These are phyloP conservation scores for Lecanicillium sp. DNA, from an alignment of 2,329 filamentous ascomycete genomes.

Conservation along the genomic window DNA sequence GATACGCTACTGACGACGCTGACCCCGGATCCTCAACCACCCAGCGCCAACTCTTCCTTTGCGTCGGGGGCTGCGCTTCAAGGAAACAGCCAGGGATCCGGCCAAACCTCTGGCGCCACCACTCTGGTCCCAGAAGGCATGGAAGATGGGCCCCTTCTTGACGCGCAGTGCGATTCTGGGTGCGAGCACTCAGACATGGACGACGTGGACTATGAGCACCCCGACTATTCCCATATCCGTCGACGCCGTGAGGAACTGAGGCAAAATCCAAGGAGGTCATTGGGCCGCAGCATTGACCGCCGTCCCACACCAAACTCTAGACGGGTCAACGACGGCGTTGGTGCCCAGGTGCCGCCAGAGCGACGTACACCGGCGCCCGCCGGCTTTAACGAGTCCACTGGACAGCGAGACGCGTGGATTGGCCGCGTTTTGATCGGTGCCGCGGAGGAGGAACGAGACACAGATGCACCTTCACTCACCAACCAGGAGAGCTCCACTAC, in stretches of 20 bases:
- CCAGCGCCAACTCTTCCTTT: slow-evolving; percentile 78
- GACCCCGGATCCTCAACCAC: slow-evolving; percentile 71
- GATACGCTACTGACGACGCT: slow-evolving; percentile 74
- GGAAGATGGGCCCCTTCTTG: slow-evolving; percentile 22
- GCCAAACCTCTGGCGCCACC: slow-evolving; percentile 16
- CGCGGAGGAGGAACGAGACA: slow-evolving; percentile 18
- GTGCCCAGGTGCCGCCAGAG: too few relatives aligned
- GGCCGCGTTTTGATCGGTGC: slow-evolving; percentile 17
- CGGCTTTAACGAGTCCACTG: too few relatives aligned
- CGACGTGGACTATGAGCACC: slow-evolving; percentile 35
- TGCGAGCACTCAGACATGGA: slow-evolving; percentile 50
- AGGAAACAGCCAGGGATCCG: slow-evolving; percentile 21
- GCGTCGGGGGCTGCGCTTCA: slow-evolving; percentile 48
- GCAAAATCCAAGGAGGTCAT: background rate
- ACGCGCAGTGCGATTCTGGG: slow-evolving; percentile 43
- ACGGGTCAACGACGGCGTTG: too few relatives aligned
- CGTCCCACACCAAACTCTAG: background rate
- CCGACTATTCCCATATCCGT: slow-evolving; percentile 10
- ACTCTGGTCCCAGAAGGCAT: slow-evolving; percentile 22
- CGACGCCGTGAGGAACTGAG: slow-evolving; percentile 8
- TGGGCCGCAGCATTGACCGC: background rate
- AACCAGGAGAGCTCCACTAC: slow-evolving; percentile 15
- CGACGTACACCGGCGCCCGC: too few relatives aligned
- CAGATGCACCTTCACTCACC: slow-evolving; percentile 11
- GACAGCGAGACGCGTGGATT: slow-evolving; percentile 15